phyloP scores from a whole-genome alignment of 2,329 filamentous ascomycete genomes.

The Fusarium beomiforme region DNA sequence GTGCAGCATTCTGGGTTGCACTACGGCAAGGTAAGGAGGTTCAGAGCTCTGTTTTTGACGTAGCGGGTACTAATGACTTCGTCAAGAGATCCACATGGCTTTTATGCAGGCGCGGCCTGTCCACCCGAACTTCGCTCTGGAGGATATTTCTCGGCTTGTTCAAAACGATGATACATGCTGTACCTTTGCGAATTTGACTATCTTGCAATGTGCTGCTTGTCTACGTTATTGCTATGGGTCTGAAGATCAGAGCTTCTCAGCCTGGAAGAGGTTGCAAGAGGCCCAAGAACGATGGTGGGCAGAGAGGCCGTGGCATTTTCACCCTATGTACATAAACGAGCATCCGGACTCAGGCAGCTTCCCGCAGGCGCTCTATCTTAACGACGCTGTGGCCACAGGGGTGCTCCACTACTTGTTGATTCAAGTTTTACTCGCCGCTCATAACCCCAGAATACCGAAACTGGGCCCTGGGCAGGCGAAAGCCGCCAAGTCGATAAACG shows the following conservation, averaged over 20 bases:
- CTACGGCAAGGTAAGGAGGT: slow-evolving; percentile 1
- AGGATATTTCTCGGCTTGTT: slow-evolving; percentile 35
- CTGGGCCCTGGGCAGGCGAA: slow-evolving; percentile 41
- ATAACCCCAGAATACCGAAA: slow-evolving; percentile 42
- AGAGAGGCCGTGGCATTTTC: slow-evolving; percentile 43
- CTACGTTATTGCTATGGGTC: slow-evolving; percentile 44
- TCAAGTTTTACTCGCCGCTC: slow-evolving; percentile 42
- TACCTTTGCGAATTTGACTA: slow-evolving; percentile 41
- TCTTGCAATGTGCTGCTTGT: slow-evolving; percentile 43
- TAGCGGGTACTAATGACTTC: background rate
- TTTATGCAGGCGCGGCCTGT: slow-evolving; percentile 45
- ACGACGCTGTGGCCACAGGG: slow-evolving; percentile 43
- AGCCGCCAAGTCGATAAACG: slow-evolving; percentile 39
- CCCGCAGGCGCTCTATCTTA: slow-evolving; percentile 41
- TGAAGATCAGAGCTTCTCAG: slow-evolving; percentile 38
- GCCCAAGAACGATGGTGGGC: slow-evolving; percentile 44
- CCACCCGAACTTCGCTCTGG: slow-evolving; percentile 40
- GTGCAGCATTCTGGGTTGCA: slow-evolving; percentile 45
- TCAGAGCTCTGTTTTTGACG: background rate
- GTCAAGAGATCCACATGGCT: slow-evolving; percentile 46
- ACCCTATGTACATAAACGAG: slow-evolving; percentile 39
- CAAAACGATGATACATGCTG: slow-evolving; percentile 40
- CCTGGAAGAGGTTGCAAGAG: slow-evolving; percentile 35
- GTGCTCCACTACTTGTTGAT: slow-evolving; percentile 44
- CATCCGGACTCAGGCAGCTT: slow-evolving; percentile 20